Conservation (phyloP, 306 rosid species). For the Dryas alaskensis region DNA sequence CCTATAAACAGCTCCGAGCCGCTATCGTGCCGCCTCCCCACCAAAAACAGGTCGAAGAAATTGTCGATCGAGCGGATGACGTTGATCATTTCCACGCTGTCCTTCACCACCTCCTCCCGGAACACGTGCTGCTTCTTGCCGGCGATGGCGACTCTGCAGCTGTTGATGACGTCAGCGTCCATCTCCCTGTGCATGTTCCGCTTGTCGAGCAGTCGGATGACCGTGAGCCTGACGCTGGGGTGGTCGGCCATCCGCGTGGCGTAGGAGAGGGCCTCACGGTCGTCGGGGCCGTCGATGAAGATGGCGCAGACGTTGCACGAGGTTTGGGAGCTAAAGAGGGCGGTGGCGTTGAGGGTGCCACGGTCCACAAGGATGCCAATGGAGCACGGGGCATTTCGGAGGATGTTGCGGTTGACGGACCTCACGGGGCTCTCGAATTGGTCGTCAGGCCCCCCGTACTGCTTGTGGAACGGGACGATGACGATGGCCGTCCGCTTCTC, state of each 20-base stretch:
- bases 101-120: constrained; percentile 35
- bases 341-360: neutral
- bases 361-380: constrained; percentile 56
- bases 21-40: constrained; percentile 49
- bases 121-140: constrained; percentile 30
- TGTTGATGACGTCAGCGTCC: constrained; percentile 34
- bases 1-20: constrained; percentile 40
- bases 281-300: constrained; percentile 58
- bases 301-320: constrained; percentile 37
- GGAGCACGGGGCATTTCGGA: constrained; percentile 49
- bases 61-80: constrained; percentile 36
- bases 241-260: constrained; percentile 46
- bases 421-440: constrained; percentile 6
- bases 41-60: constrained; percentile 43
- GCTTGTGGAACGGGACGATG: constrained; percentile 54
- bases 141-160: constrained; percentile 16
- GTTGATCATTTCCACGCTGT: constrained; percentile 42
- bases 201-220: constrained; percentile 25
- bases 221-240: constrained; percentile 31
- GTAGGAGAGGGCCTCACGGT: constrained; percentile 54
- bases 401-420: constrained; percentile 48
- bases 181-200: neutral
- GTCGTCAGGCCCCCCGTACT: neutral
- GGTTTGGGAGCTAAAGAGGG: neutral
- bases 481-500: constrained; percentile 40